Evolutionary conservation across 257 asterid genomes (phyloP).

Genomic region (Jasminum sambac): DNA sequence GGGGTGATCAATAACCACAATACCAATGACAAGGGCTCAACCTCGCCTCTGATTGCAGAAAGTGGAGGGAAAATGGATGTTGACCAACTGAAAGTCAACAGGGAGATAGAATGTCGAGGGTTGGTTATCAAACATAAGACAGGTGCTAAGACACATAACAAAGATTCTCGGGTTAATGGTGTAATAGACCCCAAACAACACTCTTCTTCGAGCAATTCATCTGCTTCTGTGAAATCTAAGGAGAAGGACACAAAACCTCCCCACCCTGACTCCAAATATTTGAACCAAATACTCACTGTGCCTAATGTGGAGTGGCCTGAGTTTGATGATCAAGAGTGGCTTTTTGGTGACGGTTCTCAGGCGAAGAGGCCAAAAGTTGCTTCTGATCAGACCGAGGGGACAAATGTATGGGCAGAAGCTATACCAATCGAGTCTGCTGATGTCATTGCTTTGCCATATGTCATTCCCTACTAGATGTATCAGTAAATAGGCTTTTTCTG

Average conservation of each 20-base stretch:
- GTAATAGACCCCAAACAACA: constrained; percentile 22
- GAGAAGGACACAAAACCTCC: constrained; percentile 39
- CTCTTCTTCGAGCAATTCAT: constrained; percentile 21
- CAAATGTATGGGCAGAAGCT: constrained; percentile 59
- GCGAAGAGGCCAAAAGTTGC: constrained; percentile 33
- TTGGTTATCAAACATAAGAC: constrained; percentile 10
- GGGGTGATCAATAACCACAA: constrained; percentile 22
- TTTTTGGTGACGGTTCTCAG: constrained; percentile 29
- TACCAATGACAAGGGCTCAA: constrained; percentile 11
- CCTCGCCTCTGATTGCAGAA: constrained; percentile 14
- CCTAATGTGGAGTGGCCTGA: constrained; percentile 48
- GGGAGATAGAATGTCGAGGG: constrained; percentile 12
- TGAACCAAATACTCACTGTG: constrained; percentile 42
- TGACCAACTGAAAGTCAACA: constrained; percentile 8
- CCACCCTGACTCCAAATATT: constrained; percentile 47
- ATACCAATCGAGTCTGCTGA: constrained; percentile 40
- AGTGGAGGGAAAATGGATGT: constrained; percentile 26
- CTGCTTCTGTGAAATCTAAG: constrained; percentile 26
- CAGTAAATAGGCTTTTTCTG: not conserved
- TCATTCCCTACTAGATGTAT: constrained; percentile 49
- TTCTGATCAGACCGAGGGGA: constrained; percentile 23
- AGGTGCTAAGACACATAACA: constrained; percentile 29
- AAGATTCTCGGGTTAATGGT: constrained; percentile 33
- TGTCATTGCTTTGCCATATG: constrained; percentile 53
- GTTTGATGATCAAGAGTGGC: constrained; percentile 51